Evolutionary conservation across 257 asterid genomes (phyloP), one percentile per base, ranked within the genome.

Genomic region (Solanum sitiens): DNA sequence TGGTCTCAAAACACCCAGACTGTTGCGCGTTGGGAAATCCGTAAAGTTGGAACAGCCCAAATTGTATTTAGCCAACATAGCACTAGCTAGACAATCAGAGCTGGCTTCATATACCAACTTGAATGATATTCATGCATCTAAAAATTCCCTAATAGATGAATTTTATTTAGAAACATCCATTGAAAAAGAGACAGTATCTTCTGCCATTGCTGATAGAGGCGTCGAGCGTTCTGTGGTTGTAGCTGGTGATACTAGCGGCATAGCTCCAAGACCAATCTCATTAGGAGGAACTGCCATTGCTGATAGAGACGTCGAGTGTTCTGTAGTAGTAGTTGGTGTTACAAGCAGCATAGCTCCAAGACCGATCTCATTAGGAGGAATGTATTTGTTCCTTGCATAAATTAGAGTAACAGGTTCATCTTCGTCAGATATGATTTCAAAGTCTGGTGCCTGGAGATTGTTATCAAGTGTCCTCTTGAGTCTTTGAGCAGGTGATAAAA

Each of bases 201-300:
- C 65, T 68, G 2, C 25, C 6, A 18, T 39, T 35, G 87, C 18
- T 15, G 39, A n/a, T 67, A 21, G 83, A n/a, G 61, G 23, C 14
- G n/a, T 47, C 11, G 76, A 53, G 23, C 23, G 63, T 67, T 88
- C 68, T 18, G 73, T 27, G 37, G 87, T 25, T 12, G 74, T 42
- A 53, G 87, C 14, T 23, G 86, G 82, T 20, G 89, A 82, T 2
- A 83, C 40, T 32, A 90, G 87, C 71, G 73, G 73, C 87, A 85
- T 76, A 23, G 92, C 93, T 76, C 96, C 96, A n/a, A 89, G 87
- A 3, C 98, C 95, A 27, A 93, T 89, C 90, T 93, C 95, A 56
- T 93, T 93, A 1, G 89, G 93, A 1, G 90, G 68, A 25, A 93
- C 65, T 68, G 2, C 25, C 6, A 18, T 39, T 35, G 87, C 18